Evolutionary conservation across 2,329 filamentous ascomycete species (phyloP), one percentile per base, ranked within the genome.

Genomic region (Fusarium buharicum): DNA sequence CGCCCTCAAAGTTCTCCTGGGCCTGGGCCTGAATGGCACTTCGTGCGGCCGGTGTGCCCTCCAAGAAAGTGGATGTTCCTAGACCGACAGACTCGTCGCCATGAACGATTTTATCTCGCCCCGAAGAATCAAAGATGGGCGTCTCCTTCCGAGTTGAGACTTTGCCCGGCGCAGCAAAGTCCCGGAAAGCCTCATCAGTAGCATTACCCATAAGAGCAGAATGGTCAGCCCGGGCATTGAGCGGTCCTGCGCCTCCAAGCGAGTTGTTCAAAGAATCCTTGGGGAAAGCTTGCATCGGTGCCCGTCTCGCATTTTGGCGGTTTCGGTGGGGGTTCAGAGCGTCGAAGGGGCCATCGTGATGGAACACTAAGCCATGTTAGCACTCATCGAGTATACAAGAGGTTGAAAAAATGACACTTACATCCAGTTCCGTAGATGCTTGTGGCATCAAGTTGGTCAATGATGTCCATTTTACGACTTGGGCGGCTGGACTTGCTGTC

Each of bases 311-410:
- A 69, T 89, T 91, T 72, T 91, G 90, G 55, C 91, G 88, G 76
- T 98, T 99, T 64, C 95, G 91, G 75, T 96, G 91, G 5, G 95
- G 93, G 75, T 97, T 96, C 75, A 95, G 91, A 17, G 95, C 95
- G 76, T 99, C 95, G 71, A 97, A 99, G 5, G 95, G 95, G 1
- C 95, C 95, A 72, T 98, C 95, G 73, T 99, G 95, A 72, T 99
- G 95, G 78, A 98, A 97, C 67, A 97, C 93, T 96, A 9, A n/a
- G 43, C n/a, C 56, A 37, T 38, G 47, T 62, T 45, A 65, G 59
- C 22, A 55, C 22, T 24, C 8, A 30, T 18, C 14, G 38, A 31
- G 11, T 7, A 4, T 16, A 16, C 14, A 16, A 8, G 5, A 6
- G 9, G 14, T 34, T 9, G 18, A 7, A 11, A 18, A 16, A 12